A percentile compares a stretch with the other conserved stretches of the same genome.
These are phyloP conservation scores for Hirsutella thompsonii DNA, from an alignment of 2,329 filamentous ascomycete species.

Conservation along the genomic window DNA sequence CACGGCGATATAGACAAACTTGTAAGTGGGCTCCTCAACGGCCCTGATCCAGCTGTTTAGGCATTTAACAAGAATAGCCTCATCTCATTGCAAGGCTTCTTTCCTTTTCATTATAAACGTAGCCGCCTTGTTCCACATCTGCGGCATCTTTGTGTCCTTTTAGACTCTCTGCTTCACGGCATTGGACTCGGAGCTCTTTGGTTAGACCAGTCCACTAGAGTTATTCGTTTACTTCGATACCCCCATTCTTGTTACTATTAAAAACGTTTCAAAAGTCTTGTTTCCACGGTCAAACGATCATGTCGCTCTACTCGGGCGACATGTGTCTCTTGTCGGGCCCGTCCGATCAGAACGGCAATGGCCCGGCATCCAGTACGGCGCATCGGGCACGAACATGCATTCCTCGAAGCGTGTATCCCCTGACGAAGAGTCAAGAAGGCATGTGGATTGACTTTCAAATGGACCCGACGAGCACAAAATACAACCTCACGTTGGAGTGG, in stretches of 20 bases:
- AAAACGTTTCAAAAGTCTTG: background rate
- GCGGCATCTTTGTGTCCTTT: too few species aligned
- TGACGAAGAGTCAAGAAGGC: slow-evolving; percentile 6
- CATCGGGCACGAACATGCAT: background rate
- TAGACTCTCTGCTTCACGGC: too few species aligned
- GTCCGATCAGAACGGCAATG: background rate
- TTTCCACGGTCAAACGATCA: background rate
- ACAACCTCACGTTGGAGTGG: slow-evolving; percentile 5
- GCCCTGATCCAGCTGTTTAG: too few species aligned
- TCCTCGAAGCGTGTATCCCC: slow-evolving; percentile 1
- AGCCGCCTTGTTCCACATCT: too few species aligned
- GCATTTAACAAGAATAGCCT: too few species aligned
- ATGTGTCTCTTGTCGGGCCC: slow-evolving; percentile 1
- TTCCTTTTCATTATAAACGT: too few species aligned
- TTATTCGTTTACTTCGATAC: too few species aligned
- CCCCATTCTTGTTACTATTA: too few species aligned
- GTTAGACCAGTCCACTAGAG: too few species aligned
- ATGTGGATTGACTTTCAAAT: slow-evolving; percentile 5
- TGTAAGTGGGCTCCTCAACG: too few species aligned
- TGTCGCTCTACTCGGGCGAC: background rate
- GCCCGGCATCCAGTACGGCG: background rate
- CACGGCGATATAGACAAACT: too few species aligned
- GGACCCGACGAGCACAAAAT: slow-evolving; percentile 4
- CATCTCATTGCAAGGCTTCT: too few species aligned
- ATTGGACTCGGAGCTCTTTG: background rate